phyloP scores from a whole-genome alignment of 352 stramenopile genomes.

The Phytopythium vexans region DNA sequence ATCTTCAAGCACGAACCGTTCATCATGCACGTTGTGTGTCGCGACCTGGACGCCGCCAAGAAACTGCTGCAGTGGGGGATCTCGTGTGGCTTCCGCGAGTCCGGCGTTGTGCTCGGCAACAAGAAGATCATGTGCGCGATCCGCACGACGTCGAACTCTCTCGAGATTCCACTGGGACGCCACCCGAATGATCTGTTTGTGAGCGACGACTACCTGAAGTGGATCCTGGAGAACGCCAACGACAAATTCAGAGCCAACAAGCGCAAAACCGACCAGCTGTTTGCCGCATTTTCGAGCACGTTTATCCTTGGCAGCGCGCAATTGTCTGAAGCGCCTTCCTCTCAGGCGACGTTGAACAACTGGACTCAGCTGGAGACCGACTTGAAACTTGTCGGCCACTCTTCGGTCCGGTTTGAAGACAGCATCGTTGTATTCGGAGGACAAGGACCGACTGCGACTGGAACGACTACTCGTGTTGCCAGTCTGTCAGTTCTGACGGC shows the following conservation, averaged over 20 bases:
- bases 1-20: constrained; percentile 92
- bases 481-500: constrained; percentile 39
- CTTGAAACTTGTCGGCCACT: constrained; percentile 66
- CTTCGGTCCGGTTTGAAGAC: constrained; percentile 40
- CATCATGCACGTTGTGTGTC: constrained; percentile 91
- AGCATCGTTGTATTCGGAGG: constrained; percentile 67
- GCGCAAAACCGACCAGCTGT: constrained; percentile 66
- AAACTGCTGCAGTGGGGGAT: constrained; percentile 81
- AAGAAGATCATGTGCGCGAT: constrained; percentile 91
- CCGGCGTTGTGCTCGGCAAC: constrained; percentile 83
- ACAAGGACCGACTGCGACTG: constrained; percentile 48
- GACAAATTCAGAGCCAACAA: constrained; percentile 83
- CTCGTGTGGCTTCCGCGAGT: constrained; percentile 84
- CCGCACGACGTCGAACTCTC: constrained; percentile 78
- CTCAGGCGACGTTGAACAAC: constrained; percentile 15
- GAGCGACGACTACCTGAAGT: constrained; percentile 61
- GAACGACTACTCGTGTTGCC: constrained; percentile 56
- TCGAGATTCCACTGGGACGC: constrained; percentile 85
- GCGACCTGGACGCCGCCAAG: constrained; percentile 73
- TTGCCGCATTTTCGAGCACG: constrained; percentile 44
- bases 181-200: constrained; percentile 41
- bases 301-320: constrained; percentile 23
- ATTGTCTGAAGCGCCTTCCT: not conserved
- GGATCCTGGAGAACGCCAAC: constrained; percentile 80
- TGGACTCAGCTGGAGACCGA: constrained; percentile 17